phyloP scores from a whole-genome alignment of 768 basidiomycete genomes.

The Boletus rufocinnamomeus region DNA sequence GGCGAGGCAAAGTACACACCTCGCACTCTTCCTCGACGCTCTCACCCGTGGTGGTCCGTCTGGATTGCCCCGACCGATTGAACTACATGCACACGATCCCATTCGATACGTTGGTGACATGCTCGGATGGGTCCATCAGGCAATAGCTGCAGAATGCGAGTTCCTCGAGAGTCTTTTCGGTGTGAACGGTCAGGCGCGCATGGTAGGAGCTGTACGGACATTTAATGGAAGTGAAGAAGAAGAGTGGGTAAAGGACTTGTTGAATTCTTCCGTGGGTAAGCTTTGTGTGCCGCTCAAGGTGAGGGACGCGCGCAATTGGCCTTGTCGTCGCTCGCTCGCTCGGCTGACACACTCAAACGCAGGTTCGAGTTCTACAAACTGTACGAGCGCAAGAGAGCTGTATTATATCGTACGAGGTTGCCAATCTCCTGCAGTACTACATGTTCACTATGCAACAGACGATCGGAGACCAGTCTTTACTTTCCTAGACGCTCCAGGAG shows the following conservation, averaged over 20 bases:
- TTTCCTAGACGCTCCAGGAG: constrained; percentile 81
- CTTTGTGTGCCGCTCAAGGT: no score
- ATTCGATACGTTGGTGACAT: constrained; percentile 97
- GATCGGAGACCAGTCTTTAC: no score
- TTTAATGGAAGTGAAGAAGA: no score
- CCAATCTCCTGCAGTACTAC: constrained; percentile 94
- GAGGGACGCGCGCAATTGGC: not conserved
- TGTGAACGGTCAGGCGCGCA: no score
- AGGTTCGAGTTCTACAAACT: constrained; percentile 93
- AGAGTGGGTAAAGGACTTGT: no score
- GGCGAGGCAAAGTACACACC: constrained; percentile 78
- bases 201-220: no score
- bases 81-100: constrained; percentile 97
- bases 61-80: constrained; percentile 88
- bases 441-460: constrained; percentile 90
- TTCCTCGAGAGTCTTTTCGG: no score
- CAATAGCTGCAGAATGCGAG: constrained; percentile 92
- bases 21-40: constrained; percentile 82
- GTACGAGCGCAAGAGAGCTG: no score
- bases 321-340: not conserved
- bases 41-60: constrained; percentile 86
- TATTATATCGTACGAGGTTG: constrained; percentile 89
- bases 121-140: constrained; percentile 98
- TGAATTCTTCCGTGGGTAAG: no score
- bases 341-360: not conserved